phyloP scores from a whole-genome alignment of 2,329 filamentous ascomycete genomes.

The Escovopsis sp. region DNA sequence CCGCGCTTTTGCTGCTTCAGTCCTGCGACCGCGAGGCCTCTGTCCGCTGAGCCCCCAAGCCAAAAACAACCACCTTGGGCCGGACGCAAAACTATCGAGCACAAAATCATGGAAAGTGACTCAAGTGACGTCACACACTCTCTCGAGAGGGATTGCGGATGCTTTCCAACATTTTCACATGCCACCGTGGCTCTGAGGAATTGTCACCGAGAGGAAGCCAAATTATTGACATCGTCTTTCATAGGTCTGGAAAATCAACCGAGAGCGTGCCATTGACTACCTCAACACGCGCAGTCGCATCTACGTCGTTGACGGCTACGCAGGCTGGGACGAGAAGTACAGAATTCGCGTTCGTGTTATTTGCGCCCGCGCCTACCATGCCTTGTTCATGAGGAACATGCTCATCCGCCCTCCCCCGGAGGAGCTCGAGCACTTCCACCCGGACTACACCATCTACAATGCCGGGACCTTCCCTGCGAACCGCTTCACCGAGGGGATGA shows the following conservation, averaged over 20 bases:
- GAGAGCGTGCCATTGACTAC: constrained; percentile 96
- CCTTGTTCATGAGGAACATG: constrained; percentile 99
- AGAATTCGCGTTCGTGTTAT: constrained; percentile 94
- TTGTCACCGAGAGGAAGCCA: too few species aligned
- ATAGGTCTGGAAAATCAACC: constrained; percentile 99
- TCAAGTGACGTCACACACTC: too few species aligned
- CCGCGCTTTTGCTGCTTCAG: constrained; percentile 1
- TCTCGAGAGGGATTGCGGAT: too few species aligned
- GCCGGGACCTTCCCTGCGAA: constrained; percentile 97
- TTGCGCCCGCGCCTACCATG: constrained; percentile 97
- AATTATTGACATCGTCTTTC: too few species aligned
- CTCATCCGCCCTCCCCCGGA: constrained; percentile 83
- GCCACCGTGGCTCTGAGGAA: too few species aligned
- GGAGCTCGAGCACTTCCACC: constrained; percentile 94
- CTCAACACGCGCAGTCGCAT: constrained; percentile 97
- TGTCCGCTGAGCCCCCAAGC: too few species aligned
- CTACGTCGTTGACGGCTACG: constrained; percentile 94
- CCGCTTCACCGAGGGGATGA: constrained; percentile 96
- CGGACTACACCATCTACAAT: constrained; percentile 99
- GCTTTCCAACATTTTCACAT: too few species aligned
- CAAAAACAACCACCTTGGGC: too few species aligned
- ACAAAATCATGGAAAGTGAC: too few species aligned
- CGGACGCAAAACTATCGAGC: too few species aligned
- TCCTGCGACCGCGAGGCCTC: not conserved
- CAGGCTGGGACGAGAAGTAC: constrained; percentile 98